Percentiles rank a stretch among this genome's conserved stretches.
Conservation (phyloP, 2,329 filamentous ascomycete genomes). For the Shiraia bambusicola region DNA sequence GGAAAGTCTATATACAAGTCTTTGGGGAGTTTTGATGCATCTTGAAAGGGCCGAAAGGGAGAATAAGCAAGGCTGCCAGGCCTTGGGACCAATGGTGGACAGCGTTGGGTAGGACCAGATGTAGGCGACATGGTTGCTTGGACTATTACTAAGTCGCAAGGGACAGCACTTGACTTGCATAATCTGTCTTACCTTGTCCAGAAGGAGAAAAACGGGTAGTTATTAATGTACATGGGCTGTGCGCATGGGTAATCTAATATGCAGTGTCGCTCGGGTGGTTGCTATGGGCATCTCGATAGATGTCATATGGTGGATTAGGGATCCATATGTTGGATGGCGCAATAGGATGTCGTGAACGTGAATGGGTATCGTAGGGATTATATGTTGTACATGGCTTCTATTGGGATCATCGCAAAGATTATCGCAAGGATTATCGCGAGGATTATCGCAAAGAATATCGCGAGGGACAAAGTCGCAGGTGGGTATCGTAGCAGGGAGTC, state of each 20-base stretch:
- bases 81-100: constrained; percentile 1
- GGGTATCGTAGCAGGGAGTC: constrained; percentile 10
- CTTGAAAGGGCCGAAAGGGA: background rate
- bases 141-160: constrained; percentile 9
- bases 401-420: background rate
- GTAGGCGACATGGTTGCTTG: constrained; percentile 18
- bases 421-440: background rate
- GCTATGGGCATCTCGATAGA: constrained; percentile 24
- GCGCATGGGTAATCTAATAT: constrained; percentile 8
- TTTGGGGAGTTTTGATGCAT: constrained; percentile 2
- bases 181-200: constrained; percentile 23
- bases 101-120: constrained; percentile 13
- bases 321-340: too few species aligned
- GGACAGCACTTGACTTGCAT: constrained; percentile 24
- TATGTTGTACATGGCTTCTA: background rate
- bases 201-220: background rate
- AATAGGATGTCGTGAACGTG: constrained; percentile 9
- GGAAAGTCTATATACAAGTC: constrained; percentile 11
- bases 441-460: constrained; percentile 2
- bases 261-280: constrained; percentile 14
- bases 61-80: background rate
- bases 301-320: constrained; percentile 7
- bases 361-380: constrained; percentile 1
- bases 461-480: constrained; percentile 3
- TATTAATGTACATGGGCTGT: constrained; percentile 13